Percentiles rank a stretch among this genome's conserved stretches.
Conservation (phyloP, 139 green algal species). For the Micromonas commoda region DNA sequence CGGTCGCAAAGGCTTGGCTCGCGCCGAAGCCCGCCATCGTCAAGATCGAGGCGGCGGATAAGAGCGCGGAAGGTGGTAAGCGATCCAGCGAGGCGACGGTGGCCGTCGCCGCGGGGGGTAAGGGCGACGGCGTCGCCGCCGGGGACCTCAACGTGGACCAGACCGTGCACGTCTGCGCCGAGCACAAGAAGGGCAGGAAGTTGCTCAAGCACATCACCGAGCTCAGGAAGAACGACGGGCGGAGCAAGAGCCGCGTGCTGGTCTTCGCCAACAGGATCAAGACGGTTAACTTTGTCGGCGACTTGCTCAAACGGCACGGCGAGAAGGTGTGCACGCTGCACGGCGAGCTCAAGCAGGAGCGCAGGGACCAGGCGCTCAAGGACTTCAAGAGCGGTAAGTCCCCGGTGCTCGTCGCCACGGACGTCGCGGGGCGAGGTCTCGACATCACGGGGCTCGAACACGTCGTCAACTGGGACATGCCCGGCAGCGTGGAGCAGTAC, state of each 20-base stretch:
- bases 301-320: slow-evolving; percentile 30
- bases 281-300: slow-evolving; percentile 48
- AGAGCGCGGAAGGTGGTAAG: neutral
- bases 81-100: neutral
- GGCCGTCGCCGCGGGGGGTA: neutral
- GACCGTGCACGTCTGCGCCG: slow-evolving; percentile 89
- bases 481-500: slow-evolving; percentile 77
- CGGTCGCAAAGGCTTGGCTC: slow-evolving; percentile 9
- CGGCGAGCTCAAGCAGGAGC: slow-evolving; percentile 29
- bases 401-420: slow-evolving; percentile 49
- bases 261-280: slow-evolving; percentile 88
- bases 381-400: slow-evolving; percentile 62
- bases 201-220: slow-evolving; percentile 65
- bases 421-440: slow-evolving; percentile 53
- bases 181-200: slow-evolving; percentile 81
- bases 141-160: slow-evolving; percentile 37
- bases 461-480: slow-evolving; percentile 96
- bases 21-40: slow-evolving; percentile 77
- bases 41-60: slow-evolving; percentile 80
- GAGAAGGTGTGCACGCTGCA: slow-evolving; percentile 33
- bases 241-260: slow-evolving; percentile 62
- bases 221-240: slow-evolving; percentile 24
- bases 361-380: slow-evolving; percentile 61
- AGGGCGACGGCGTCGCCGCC: neutral
- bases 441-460: slow-evolving; percentile 37